phyloP scores from a whole-genome alignment of 768 basidiomycete species.

The Suillus hirtellus region DNA sequence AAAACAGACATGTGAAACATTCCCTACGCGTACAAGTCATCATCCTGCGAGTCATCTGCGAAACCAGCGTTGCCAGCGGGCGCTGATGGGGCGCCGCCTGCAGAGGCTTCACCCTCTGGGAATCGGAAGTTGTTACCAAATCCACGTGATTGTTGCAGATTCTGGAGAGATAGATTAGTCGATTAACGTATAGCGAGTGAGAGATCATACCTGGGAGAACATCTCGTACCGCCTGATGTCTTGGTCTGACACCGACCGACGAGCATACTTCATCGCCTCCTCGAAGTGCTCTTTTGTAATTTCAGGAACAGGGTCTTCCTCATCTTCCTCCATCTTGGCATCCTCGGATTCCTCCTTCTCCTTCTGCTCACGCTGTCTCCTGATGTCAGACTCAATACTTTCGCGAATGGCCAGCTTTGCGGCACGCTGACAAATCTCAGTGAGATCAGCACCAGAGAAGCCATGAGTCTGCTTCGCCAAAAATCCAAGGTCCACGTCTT shows the following conservation, averaged over 20 bases:
- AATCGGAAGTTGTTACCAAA: conserved; percentile 98
- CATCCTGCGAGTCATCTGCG: conserved; percentile 83
- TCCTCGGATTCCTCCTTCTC: conserved; percentile 81
- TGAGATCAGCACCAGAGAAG: conserved; percentile 98
- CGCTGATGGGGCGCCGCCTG: conserved; percentile 37
- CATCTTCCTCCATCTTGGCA: conserved; percentile 71
- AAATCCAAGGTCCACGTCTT: conserved; percentile 81
- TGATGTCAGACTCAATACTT: conserved; percentile 91
- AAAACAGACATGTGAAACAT: neutral
- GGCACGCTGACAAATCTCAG: conserved; percentile 98
- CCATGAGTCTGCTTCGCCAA: conserved; percentile 93
- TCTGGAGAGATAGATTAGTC: conserved; percentile 45
- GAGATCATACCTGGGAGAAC: conserved; percentile 77
- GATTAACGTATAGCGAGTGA: conserved; percentile 8
- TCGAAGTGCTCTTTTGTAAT: conserved; percentile 95
- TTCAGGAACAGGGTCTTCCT: conserved; percentile 81
- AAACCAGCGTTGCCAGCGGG: conserved; percentile 74
- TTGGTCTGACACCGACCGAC: conserved; percentile 94
- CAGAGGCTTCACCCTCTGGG: conserved; percentile 68
- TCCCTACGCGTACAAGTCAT: conserved; percentile 82
- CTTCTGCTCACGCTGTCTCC: conserved; percentile 71
- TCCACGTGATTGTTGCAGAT: conserved; percentile 86
- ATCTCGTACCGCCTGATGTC: conserved; percentile 99
- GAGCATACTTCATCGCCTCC: conserved; percentile 97
- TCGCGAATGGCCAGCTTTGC: conserved; percentile 97